These are phyloP conservation scores for Volvox carteri DNA, from an alignment of 163 green algal genomes.

Conservation along the genomic window DNA sequence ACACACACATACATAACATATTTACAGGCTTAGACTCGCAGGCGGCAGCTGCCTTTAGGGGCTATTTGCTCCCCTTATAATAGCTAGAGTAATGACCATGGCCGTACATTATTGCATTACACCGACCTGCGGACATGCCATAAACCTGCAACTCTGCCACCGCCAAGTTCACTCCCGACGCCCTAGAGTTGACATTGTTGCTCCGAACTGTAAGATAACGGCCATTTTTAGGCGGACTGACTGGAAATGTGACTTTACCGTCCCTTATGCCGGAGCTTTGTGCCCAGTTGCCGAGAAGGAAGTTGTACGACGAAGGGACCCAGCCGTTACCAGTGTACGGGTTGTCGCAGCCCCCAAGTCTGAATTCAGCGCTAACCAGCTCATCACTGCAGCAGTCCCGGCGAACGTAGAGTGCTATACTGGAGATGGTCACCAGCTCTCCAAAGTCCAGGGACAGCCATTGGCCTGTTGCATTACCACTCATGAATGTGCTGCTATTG, in stretches of 20 bases:
- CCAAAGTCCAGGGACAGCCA: background rate
- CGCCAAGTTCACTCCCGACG: background rate
- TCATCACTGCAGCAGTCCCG: too few relatives aligned
- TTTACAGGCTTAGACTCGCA: too few relatives aligned
- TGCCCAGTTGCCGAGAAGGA: too few relatives aligned
- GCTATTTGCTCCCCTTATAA: background rate
- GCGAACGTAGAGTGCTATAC: background rate
- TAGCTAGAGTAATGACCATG: too few relatives aligned
- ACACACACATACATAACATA: too few relatives aligned
- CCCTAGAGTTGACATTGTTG: too few relatives aligned
- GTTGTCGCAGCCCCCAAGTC: background rate
- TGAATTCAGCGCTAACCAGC: too few relatives aligned
- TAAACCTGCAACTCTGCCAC: background rate
- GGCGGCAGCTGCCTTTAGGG: background rate
- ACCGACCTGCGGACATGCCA: background rate
- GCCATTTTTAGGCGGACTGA: background rate
- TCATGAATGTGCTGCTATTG: background rate
- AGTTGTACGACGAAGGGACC: too few relatives aligned
- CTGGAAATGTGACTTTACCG: background rate
- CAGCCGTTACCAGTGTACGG: too few relatives aligned
- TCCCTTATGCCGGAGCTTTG: background rate
- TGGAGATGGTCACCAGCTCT: background rate
- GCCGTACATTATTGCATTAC: background rate
- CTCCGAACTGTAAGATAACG: background rate
- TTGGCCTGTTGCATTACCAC: background rate